A percentile compares a stretch with the other conserved stretches of the same genome.
Conservation (phyloP, 1,284 basidiomycete genomes). For the Anthracocystis panici-leucophaei region DNA sequence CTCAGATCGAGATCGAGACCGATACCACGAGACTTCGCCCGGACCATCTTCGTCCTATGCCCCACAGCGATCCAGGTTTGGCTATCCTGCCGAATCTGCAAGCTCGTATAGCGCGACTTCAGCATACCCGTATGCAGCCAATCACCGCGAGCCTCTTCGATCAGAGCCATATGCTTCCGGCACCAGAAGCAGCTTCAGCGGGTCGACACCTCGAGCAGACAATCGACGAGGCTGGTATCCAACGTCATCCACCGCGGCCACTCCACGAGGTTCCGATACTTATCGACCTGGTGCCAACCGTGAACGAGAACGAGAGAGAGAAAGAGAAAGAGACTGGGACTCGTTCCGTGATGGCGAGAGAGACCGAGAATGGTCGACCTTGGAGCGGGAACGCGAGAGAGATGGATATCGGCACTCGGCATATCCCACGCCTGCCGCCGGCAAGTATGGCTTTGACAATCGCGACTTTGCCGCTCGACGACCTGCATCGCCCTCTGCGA, state of each 20-base stretch:
- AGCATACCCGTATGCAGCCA: constrained; percentile 33
- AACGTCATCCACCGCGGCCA: constrained; percentile 12
- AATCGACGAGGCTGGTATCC: constrained; percentile 34
- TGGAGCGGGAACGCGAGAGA: constrained; percentile 41
- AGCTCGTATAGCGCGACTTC: constrained; percentile 25
- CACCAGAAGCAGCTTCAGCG: constrained; percentile 27
- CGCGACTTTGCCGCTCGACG: constrained; percentile 34
- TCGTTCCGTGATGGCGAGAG: constrained; percentile 42
- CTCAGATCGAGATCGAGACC: constrained; percentile 38
- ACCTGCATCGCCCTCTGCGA: constrained; percentile 27
- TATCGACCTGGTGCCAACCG: constrained; percentile 43
- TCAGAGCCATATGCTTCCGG: constrained; percentile 25
- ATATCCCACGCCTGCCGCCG: constrained; percentile 13
- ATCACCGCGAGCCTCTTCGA: constrained; percentile 29
- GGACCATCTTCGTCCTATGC: constrained; percentile 38
- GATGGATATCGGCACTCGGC: constrained; percentile 26
- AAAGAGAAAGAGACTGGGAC: constrained; percentile 46
- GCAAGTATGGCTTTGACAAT: constrained; percentile 37
- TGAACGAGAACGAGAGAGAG: constrained; percentile 42
- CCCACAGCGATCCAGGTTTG: constrained; percentile 27
- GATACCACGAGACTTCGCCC: constrained; percentile 39
- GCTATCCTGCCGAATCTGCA: constrained; percentile 27
- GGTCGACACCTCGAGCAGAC: constrained; percentile 21
- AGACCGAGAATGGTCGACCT: constrained; percentile 36
- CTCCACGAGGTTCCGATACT: constrained; percentile 37